phyloP scores from a whole-genome alignment of 2,329 filamentous ascomycete species.

The Aureobasidium sp. region DNA sequence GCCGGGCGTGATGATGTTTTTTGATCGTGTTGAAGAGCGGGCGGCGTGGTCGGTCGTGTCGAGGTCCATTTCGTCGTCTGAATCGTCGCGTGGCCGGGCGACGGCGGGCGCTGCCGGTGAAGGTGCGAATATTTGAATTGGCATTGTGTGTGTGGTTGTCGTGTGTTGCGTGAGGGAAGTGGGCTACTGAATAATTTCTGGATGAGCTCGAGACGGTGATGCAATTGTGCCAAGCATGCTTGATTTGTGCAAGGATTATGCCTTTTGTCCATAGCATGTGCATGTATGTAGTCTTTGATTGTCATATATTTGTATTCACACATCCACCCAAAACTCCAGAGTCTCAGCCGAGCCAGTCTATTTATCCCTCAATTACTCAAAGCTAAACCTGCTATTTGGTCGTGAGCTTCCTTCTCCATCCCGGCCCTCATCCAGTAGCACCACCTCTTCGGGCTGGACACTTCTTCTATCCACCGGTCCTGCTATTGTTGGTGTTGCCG shows the following conservation, averaged over 20 bases:
- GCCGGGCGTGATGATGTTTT: constrained; percentile 74
- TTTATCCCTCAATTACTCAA: not conserved
- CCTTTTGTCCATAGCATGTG: not conserved
- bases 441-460: constrained; percentile 9
- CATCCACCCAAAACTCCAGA: not conserved
- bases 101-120: constrained; percentile 31
- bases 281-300: not conserved
- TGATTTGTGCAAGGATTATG: not conserved
- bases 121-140: constrained; percentile 53
- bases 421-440: not conserved
- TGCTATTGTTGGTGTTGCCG: not conserved
- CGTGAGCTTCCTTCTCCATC: not conserved
- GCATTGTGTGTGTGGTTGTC: constrained; percentile 38
- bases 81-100: constrained; percentile 23
- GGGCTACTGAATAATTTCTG: constrained; percentile 11
- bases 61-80: constrained; percentile 36
- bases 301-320: not conserved
- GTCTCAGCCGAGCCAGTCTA: not conserved
- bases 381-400: constrained; percentile 12
- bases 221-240: constrained; percentile 1
- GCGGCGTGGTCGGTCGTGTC: constrained; percentile 44
- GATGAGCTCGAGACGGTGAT: constrained; percentile 1
- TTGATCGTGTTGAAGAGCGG: constrained; percentile 35
- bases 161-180: no score
- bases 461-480: not conserved